Evolutionary conservation across 495 filamentous ascomycete species (phyloP).

Genomic region (Penicillium parvum): DNA sequence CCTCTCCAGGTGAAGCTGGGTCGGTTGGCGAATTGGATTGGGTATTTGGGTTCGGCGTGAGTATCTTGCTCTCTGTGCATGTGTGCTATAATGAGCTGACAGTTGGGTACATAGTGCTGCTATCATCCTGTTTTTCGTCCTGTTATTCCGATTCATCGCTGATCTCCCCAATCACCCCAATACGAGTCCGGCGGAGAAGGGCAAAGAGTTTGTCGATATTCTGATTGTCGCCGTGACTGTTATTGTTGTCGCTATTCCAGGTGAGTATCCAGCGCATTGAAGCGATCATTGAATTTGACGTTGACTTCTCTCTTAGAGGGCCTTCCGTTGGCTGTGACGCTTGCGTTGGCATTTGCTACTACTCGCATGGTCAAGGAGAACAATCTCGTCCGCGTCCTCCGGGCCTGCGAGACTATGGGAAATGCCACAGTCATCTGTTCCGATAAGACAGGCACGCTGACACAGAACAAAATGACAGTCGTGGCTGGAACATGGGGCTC

Average conservation of each 20-base stretch:
- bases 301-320: constrained; percentile 43
- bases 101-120: constrained; percentile 48
- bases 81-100: no score
- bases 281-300: constrained; percentile 10
- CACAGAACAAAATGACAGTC: constrained; percentile 68
- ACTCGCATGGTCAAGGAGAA: constrained; percentile 67
- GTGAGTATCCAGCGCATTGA: constrained; percentile 17
- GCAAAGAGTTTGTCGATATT: constrained; percentile 60
- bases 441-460: constrained; percentile 69
- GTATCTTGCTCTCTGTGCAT: no score
- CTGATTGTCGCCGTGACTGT: constrained; percentile 67
- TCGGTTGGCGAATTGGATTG: constrained; percentile 61
- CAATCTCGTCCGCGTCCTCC: constrained; percentile 61
- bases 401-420: constrained; percentile 69
- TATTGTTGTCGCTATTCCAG: constrained; percentile 66
- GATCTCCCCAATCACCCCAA: constrained; percentile 44
- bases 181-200: constrained; percentile 50
- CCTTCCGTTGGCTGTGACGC: constrained; percentile 61
- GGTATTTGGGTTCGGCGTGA: constrained; percentile 45
- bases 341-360: constrained; percentile 67
- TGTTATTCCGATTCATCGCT: constrained; percentile 58
- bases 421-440: constrained; percentile 68
- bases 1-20: constrained; percentile 63
- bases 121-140: constrained; percentile 57
- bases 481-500: constrained; percentile 58